Percentiles rank a stretch among this genome's conserved stretches.
Evolutionary conservation across 2,329 filamentous ascomycete species (phyloP).

Genomic region (Fusarium udum): DNA sequence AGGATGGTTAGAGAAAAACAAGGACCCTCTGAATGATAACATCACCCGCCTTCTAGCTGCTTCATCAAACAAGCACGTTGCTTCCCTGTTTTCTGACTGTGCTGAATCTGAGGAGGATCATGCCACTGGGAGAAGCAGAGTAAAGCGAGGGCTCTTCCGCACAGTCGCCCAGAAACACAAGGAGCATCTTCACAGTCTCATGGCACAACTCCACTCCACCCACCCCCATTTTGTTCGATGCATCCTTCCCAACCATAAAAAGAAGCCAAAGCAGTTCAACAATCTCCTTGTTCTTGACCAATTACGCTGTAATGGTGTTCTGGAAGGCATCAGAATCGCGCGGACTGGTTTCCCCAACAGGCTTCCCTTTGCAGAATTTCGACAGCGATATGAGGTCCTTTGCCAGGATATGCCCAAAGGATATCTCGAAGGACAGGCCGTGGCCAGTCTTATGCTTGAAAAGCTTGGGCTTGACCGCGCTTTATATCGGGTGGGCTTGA

Average conservation of each 20-base stretch:
- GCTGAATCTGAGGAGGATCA: conserved; percentile 80
- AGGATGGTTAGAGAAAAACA: conserved; percentile 98
- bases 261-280: conserved; percentile 91
- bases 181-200: conserved; percentile 95
- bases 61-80: conserved; percentile 85
- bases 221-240: conserved; percentile 98
- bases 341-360: conserved; percentile 97
- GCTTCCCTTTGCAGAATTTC: conserved; percentile 90
- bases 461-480: conserved; percentile 85
- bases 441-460: conserved; percentile 86
- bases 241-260: conserved; percentile 98
- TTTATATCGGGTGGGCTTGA: conserved; percentile 91
- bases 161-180: conserved; percentile 98
- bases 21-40: conserved; percentile 97
- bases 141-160: conserved; percentile 97
- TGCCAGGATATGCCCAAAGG: conserved; percentile 89
- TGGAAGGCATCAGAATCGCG: conserved; percentile 98
- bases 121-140: conserved; percentile 75
- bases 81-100: conserved; percentile 87
- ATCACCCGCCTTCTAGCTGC: conserved; percentile 86
- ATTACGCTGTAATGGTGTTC: conserved; percentile 96
- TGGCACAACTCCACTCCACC: conserved; percentile 92
- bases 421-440: conserved; percentile 89
- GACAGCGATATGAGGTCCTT: conserved; percentile 94
- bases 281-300: conserved; percentile 95